Evolutionary conservation across 495 filamentous ascomycete species (phyloP).

Genomic region (Aspergillus biplanus): DNA sequence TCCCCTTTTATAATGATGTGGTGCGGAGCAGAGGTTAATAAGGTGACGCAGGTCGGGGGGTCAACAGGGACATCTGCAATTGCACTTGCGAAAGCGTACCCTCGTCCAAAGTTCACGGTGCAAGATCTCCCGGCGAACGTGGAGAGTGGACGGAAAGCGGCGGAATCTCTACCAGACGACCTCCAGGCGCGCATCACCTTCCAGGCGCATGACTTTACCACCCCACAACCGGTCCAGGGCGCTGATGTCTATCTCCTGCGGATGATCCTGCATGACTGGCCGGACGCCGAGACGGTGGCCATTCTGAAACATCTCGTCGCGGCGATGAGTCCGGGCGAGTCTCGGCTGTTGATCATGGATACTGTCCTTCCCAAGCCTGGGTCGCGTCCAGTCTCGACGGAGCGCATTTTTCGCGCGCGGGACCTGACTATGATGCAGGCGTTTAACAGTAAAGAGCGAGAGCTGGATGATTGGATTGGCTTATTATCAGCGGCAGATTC

Average conservation of each 20-base stretch:
- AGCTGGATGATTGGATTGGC: conserved; percentile 39
- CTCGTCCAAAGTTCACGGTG: conserved; percentile 32
- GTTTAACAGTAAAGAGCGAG: conserved; percentile 44
- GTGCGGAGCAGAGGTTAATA: background rate
- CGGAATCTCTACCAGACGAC: conserved; percentile 25
- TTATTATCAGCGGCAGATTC: conserved; percentile 22
- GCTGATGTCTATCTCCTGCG: conserved; percentile 61
- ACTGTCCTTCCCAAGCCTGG: conserved; percentile 43
- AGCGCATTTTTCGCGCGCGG: conserved; percentile 35
- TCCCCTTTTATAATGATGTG: background rate
- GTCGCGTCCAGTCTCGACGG: conserved; percentile 24
- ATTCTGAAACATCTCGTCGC: conserved; percentile 48
- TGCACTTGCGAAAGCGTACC: conserved; percentile 35
- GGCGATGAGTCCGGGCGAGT: conserved; percentile 34
- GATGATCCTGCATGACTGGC: conserved; percentile 58
- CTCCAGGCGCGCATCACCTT: conserved; percentile 41
- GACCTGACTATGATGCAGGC: conserved; percentile 45
- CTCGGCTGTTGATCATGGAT: conserved; percentile 43
- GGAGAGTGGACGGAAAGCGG: background rate
- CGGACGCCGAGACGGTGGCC: conserved; percentile 42
- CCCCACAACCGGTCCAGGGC: conserved; percentile 45
- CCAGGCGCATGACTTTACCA: conserved; percentile 53
- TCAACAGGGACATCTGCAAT: conserved; percentile 31
- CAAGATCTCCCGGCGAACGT: conserved; percentile 27
- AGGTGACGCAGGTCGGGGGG: conserved; percentile 33